These are phyloP conservation scores for Myxozyma udenii DNA, from an alignment of 805 yeast species.

Conservation along the genomic window DNA sequence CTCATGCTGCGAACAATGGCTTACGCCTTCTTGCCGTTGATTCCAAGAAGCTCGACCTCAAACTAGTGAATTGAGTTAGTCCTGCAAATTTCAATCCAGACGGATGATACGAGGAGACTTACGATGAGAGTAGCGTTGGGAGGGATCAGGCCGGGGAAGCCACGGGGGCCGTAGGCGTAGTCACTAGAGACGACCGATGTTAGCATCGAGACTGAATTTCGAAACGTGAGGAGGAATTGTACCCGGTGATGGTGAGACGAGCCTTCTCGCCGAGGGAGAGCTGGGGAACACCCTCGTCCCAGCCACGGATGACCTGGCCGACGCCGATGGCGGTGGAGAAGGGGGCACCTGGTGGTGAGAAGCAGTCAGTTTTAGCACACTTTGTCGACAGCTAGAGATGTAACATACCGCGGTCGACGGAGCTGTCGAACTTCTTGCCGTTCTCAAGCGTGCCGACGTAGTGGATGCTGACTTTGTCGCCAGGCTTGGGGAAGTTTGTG, in stretches of 20 bases:
- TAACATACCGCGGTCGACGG: conserved; percentile 69
- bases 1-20: no score
- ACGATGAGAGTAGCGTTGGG: conserved; percentile 85
- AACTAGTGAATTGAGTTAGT: conserved; percentile 30
- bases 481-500: conserved; percentile 75
- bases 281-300: conserved; percentile 94
- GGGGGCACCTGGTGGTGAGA: conserved; percentile 54
- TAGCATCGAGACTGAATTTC: not conserved
- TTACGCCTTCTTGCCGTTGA: conserved; percentile 30
- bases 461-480: conserved; percentile 89
- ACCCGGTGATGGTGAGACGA: conserved; percentile 77
- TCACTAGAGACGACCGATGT: conserved; percentile 42
- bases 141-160: conserved; percentile 95
- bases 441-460: conserved; percentile 93
- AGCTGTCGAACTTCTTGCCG: conserved; percentile 94
- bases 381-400: not conserved
- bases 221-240: not conserved
- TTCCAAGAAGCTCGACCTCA: conserved; percentile 40
- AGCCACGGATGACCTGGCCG: conserved; percentile 93
- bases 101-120: conserved; percentile 4
- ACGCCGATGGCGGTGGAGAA: conserved; percentile 93
- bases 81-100: not conserved
- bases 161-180: conserved; percentile 91
- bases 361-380: not conserved
- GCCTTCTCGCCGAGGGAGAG: conserved; percentile 92